phyloP scores from a whole-genome alignment of 495 filamentous ascomycete species.

The Parathielavia hyrcaniae region DNA sequence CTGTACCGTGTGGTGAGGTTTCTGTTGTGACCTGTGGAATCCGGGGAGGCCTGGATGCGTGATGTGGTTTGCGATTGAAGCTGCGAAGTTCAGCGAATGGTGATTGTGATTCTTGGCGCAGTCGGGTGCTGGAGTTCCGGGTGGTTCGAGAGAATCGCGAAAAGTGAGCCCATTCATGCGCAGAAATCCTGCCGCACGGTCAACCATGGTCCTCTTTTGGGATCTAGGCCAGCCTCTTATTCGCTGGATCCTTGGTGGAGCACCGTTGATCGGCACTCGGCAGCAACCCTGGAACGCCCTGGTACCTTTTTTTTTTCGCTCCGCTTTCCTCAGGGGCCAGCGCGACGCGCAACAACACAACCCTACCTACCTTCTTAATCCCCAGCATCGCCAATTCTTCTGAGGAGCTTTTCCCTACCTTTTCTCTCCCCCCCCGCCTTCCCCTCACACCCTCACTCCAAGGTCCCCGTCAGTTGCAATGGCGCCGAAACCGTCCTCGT shows the following conservation, averaged over 20 bases:
- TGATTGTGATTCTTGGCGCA: constrained; percentile 10
- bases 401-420: too few species aligned
- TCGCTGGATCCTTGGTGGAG: neutral
- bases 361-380: too few species aligned
- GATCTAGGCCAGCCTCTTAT: neutral
- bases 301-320: neutral
- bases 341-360: neutral
- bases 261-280: constrained; percentile 6
- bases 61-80: neutral
- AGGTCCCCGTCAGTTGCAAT: constrained; percentile 8
- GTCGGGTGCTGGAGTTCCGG: constrained; percentile 16
- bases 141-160: constrained; percentile 13
- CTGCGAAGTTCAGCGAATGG: too few species aligned
- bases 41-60: neutral
- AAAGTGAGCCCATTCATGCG: neutral
- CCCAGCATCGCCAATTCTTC: too few species aligned
- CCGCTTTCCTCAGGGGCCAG: neutral
- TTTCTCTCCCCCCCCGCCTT: neutral
- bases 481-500: constrained; percentile 20
- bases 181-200: constrained; percentile 2
- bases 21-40: neutral
- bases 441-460: neutral
- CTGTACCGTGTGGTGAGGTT: neutral
- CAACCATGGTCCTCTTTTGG: neutral
- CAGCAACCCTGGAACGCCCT: too few species aligned